Conservation (phyloP, 2,329 filamentous ascomycete genomes). For the Exophiala dermatitidis region DNA sequence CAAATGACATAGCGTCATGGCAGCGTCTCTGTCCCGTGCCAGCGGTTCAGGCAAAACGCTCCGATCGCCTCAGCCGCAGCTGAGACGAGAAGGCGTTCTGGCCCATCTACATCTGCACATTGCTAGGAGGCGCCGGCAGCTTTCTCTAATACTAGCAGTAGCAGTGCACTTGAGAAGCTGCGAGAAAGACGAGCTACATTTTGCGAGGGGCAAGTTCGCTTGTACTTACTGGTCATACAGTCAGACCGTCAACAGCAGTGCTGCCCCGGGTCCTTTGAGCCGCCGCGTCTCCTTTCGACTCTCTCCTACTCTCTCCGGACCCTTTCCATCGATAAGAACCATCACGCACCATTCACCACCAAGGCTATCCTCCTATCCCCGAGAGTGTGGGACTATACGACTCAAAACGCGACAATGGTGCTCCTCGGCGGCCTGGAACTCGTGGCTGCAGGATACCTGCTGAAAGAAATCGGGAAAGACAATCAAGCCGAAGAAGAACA, state of each 20-base stretch:
- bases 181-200: too few relatives aligned
- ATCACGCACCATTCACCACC: neutral
- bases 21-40: too few relatives aligned
- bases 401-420: slow-evolving; percentile 12
- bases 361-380: neutral
- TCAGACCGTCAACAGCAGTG: too few relatives aligned
- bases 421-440: slow-evolving; percentile 23
- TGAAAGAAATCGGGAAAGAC: slow-evolving; percentile 22
- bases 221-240: too few relatives aligned
- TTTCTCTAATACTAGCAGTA: neutral
- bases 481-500: slow-evolving; percentile 17
- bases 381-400: too few relatives aligned
- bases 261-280: too few relatives aligned
- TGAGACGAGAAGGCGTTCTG: neutral
- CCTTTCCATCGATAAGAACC: neutral
- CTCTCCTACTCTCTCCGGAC: too few relatives aligned
- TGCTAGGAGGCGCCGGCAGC: neutral
- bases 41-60: too few relatives aligned
- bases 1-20: too few relatives aligned
- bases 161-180: too few relatives aligned
- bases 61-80: neutral
- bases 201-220: too few relatives aligned
- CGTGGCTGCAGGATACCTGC: slow-evolving; percentile 23
- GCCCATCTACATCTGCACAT: neutral
- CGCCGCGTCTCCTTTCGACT: too few relatives aligned